A percentile compares a stretch with the other conserved stretches of the same genome.
These are phyloP conservation scores for Botryotinia convoluta DNA, from an alignment of 2,329 filamentous ascomycete species.

Conservation along the genomic window DNA sequence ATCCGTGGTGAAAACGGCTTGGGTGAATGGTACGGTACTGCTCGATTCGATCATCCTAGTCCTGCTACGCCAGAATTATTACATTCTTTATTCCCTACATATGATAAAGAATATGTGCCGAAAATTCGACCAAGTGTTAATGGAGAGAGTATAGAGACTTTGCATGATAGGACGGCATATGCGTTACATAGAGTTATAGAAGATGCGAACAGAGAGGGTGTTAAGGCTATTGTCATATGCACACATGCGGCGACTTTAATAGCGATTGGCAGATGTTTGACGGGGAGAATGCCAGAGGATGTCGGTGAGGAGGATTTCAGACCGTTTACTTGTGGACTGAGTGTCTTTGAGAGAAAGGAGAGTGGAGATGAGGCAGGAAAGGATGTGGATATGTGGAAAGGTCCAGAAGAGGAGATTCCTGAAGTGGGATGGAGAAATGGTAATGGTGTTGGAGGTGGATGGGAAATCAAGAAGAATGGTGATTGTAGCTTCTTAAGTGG, in stretches of 20 bases:
- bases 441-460: conserved; percentile 68
- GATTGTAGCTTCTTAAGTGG: conserved; percentile 78
- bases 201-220: conserved; percentile 67
- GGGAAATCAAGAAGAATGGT: conserved; percentile 76
- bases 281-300: conserved; percentile 71
- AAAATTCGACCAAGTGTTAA: conserved; percentile 65
- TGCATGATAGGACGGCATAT: conserved; percentile 77
- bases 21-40: conserved; percentile 89
- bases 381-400: conserved; percentile 43
- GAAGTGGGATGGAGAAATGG: conserved; percentile 54
- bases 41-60: conserved; percentile 79
- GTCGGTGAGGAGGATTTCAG: conserved; percentile 74
- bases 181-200: conserved; percentile 68
- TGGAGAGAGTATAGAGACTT: conserved; percentile 75
- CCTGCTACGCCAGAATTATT: conserved; percentile 66
- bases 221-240: conserved; percentile 73
- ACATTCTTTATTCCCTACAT: conserved; percentile 61
- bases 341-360: conserved; percentile 58
- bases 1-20: conserved; percentile 58
- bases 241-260: conserved; percentile 90
- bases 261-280: conserved; percentile 77
- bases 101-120: conserved; percentile 58
- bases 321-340: conserved; percentile 80
- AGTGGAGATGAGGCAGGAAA: conserved; percentile 38
- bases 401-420: conserved; percentile 41